Evolutionary conservation across 202 grass and related monocot species (phyloP).

Genomic region (Setaria viridis): DNA sequence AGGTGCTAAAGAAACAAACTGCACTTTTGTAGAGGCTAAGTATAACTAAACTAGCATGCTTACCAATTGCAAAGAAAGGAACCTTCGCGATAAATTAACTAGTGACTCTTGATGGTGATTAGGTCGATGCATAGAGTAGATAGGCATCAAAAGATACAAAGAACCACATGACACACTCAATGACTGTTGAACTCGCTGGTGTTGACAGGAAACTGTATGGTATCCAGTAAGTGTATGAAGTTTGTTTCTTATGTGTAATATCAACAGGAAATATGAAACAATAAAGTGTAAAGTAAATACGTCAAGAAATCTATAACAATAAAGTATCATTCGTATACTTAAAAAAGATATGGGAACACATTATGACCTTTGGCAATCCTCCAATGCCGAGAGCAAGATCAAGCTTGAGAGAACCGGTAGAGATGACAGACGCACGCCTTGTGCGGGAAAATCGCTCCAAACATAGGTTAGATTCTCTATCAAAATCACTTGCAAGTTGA

Average conservation of each 20-base stretch:
- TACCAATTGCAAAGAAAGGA: not conserved
- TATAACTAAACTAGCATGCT: not conserved
- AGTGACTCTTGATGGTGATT: not conserved
- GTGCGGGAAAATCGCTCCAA: constrained; percentile 69
- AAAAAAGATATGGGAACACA: constrained; percentile 35
- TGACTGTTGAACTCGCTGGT: constrained; percentile 23
- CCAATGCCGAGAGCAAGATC: constrained; percentile 86
- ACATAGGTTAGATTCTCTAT: constrained; percentile 82
- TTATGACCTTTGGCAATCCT: constrained; percentile 87
- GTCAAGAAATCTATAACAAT: not conserved
- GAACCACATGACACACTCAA: not conserved
- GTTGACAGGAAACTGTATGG: not conserved
- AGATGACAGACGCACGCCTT: constrained; percentile 63
- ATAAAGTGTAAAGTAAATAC: not conserved
- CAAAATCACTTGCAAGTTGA: constrained; percentile 88
- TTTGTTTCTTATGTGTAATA: not conserved
- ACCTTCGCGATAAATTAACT: not conserved
- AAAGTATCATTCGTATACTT: constrained; percentile 17
- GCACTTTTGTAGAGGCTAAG: not conserved
- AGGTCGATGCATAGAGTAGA: not conserved
- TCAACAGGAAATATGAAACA: not conserved
- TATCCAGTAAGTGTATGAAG: not conserved
- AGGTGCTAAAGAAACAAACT: not conserved
- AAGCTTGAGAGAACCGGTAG: constrained; percentile 92
- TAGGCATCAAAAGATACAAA: constrained; percentile 6